Conservation (phyloP, 768 basidiomycete genomes). For the Lentinula aciculospora region DNA sequence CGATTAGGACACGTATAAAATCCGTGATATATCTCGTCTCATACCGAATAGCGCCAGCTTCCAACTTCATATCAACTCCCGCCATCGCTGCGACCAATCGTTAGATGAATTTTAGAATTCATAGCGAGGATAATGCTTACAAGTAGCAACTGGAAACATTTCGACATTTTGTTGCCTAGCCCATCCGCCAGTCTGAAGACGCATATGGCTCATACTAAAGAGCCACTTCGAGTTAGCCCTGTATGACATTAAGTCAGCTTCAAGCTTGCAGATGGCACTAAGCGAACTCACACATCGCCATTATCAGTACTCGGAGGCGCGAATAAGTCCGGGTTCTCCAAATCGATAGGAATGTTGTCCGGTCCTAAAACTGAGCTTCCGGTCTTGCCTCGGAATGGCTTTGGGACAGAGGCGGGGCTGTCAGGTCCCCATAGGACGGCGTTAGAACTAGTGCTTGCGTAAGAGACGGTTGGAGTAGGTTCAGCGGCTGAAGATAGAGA, state of each 20-base stretch:
- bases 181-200: constrained; percentile 61
- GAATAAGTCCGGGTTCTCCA: constrained; percentile 51
- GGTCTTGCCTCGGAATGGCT: constrained; percentile 32
- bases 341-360: constrained; percentile 47
- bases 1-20: background rate
- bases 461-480: constrained; percentile 37
- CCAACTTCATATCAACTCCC: constrained; percentile 36
- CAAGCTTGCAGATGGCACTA: background rate
- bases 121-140: too few species aligned
- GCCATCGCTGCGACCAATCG: constrained; percentile 9
- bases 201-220: constrained; percentile 54
- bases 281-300: constrained; percentile 23
- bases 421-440: constrained; percentile 27
- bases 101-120: too few species aligned
- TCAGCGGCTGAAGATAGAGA: constrained; percentile 11
- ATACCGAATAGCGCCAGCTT: constrained; percentile 37
- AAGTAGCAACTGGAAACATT: constrained; percentile 32
- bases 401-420: constrained; percentile 16
- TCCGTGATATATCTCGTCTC: background rate
- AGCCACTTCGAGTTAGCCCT: constrained; percentile 56
- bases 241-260: background rate
- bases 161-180: constrained; percentile 51
- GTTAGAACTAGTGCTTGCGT: constrained; percentile 42
- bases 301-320: constrained; percentile 61
- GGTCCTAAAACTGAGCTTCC: constrained; percentile 49